These are phyloP conservation scores for Hyaloperonospora brassicae DNA, from an alignment of 352 stramenopile species.

Conservation along the genomic window DNA sequence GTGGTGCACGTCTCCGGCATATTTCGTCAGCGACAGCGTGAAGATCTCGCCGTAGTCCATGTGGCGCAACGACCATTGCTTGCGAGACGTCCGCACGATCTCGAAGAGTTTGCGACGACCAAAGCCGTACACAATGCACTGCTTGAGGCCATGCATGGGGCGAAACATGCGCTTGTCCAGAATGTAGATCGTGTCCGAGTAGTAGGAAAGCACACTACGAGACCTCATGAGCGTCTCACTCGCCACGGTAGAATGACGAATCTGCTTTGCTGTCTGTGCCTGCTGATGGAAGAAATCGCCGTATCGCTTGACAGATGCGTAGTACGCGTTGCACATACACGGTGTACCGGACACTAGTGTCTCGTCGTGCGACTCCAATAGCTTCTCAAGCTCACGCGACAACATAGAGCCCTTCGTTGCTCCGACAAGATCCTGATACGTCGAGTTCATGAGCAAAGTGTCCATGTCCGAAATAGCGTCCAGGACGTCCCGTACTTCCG, in stretches of 20 bases:
- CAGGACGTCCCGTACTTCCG: constrained; percentile 61
- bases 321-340: constrained; percentile 69
- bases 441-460: constrained; percentile 43
- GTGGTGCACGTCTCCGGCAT: constrained; percentile 57
- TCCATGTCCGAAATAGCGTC: constrained; percentile 72
- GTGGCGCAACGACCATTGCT: constrained; percentile 64
- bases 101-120: constrained; percentile 68
- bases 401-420: constrained; percentile 44
- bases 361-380: constrained; percentile 43
- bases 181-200: constrained; percentile 75
- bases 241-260: constrained; percentile 53
- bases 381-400: constrained; percentile 47
- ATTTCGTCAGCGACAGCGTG: constrained; percentile 59
- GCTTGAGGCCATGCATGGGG: constrained; percentile 48
- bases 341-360: constrained; percentile 24
- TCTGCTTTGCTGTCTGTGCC: constrained; percentile 25
- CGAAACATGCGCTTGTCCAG: constrained; percentile 77
- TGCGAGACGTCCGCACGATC: constrained; percentile 61
- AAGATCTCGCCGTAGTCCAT: constrained; percentile 53
- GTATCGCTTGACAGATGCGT: constrained; percentile 60
- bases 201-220: constrained; percentile 65
- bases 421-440: constrained; percentile 54
- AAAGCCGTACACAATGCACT: constrained; percentile 72
- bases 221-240: constrained; percentile 74
- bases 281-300: constrained; percentile 58